Percentiles rank a stretch among this genome's conserved stretches.
These are phyloP conservation scores for Trypanosomatidae sp. DNA, from an alignment of 208 protist species.

Conservation along the genomic window DNA sequence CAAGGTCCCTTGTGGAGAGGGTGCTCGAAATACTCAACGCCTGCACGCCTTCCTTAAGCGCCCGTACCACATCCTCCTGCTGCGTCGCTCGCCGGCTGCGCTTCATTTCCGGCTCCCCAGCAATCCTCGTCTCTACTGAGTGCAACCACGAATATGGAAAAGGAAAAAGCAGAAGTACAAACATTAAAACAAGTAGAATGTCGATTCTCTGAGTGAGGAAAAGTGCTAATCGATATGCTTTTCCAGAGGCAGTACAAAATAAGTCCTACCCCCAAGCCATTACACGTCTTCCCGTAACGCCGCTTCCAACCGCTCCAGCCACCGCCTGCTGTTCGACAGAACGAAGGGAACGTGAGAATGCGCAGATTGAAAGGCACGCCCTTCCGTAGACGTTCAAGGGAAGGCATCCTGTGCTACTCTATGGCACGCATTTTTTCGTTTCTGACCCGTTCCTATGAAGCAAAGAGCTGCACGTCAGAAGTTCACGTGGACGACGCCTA, in stretches of 20 bases:
- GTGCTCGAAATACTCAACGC: slow-evolving; percentile 75
- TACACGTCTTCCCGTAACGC: not conserved
- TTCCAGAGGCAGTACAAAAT: not conserved
- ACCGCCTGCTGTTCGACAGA: not conserved
- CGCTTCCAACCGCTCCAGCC: too few species aligned
- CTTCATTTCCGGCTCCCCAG: slow-evolving; percentile 15
- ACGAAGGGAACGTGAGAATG: not conserved
- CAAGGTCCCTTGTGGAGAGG: slow-evolving; percentile 57
- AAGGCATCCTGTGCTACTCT: not conserved
- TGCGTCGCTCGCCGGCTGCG: slow-evolving; percentile 7
- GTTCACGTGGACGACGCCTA: not conserved
- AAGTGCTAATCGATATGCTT: not conserved
- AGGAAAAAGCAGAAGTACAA: not conserved
- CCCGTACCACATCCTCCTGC: slow-evolving; percentile 27
- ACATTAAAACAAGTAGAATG: not conserved
- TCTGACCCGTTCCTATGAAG: not conserved
- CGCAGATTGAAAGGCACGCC: not conserved
- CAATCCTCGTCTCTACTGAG: not conserved
- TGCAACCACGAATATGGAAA: not conserved
- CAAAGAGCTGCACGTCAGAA: not conserved
- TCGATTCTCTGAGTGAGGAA: too few species aligned
- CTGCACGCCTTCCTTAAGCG: slow-evolving; percentile 56
- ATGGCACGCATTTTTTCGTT: too few species aligned
- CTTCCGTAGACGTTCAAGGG: not conserved
- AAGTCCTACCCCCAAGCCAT: not conserved